Percentiles rank a stretch among this genome's conserved stretches.
Conservation (phyloP, 1,284 basidiomycete genomes). For the Entoloma clypeatum region DNA sequence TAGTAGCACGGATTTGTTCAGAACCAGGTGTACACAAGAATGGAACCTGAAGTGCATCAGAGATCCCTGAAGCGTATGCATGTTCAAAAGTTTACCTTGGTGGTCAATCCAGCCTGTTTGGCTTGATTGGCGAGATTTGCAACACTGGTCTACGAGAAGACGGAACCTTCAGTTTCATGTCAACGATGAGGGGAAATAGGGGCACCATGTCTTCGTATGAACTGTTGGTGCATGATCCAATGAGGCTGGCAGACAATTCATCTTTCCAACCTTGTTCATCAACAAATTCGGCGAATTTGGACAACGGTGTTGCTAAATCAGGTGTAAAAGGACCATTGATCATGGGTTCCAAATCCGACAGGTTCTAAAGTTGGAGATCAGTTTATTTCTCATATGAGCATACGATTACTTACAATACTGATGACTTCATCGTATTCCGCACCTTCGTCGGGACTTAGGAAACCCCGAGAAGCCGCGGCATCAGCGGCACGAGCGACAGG, state of each 20-base stretch:
- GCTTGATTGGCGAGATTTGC: conserved; percentile 92
- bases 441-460: conserved; percentile 81
- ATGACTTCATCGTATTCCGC: conserved; percentile 97
- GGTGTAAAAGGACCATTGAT: conserved; percentile 99
- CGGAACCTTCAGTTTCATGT: conserved; percentile 1
- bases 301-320: conserved; percentile 94
- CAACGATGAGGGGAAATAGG: neutral
- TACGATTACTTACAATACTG: conserved; percentile 68
- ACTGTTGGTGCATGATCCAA: conserved; percentile 98
- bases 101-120: conserved; percentile 73
- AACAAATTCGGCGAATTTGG: conserved; percentile 81
- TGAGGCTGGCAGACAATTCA: conserved; percentile 86
- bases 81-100: conserved; percentile 49
- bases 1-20: conserved; percentile 96
- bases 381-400: conserved; percentile 4
- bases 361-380: conserved; percentile 48
- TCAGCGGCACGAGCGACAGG: conserved; percentile 88
- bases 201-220: conserved; percentile 92
- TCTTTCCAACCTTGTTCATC: conserved; percentile 89
- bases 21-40: conserved; percentile 98
- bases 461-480: conserved; percentile 73
- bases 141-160: conserved; percentile 63
- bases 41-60: conserved; percentile 54
- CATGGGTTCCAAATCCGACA: conserved; percentile 90
- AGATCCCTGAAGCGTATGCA: conserved; percentile 4